Conservation (phyloP, 345 rosid species). For the Toxicodendron radicans region DNA sequence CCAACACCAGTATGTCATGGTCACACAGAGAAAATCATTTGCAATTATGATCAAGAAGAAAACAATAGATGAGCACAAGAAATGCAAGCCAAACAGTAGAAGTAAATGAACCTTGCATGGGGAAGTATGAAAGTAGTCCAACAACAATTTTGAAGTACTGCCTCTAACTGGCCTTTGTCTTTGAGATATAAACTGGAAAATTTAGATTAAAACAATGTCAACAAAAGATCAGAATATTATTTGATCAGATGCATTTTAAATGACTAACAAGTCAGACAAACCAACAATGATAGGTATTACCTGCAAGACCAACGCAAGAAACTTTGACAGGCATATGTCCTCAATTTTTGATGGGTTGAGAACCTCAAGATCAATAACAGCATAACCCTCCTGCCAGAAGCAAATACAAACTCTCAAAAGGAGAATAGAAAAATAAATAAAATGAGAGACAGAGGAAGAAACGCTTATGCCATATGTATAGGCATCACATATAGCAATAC, state of each 20-base stretch:
- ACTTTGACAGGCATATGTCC: constrained; percentile 70
- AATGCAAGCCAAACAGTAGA: constrained; percentile 3
- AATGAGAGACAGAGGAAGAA: constrained; percentile 9
- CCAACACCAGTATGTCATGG: neutral
- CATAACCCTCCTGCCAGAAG: constrained; percentile 68
- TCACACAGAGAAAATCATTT: neutral
- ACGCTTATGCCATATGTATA: neutral
- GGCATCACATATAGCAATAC: constrained; percentile 1
- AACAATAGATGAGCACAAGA: constrained; percentile 15
- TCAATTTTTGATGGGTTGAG: constrained; percentile 54
- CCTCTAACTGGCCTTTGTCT: constrained; percentile 84
- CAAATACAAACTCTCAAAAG: neutral
- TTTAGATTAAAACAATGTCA: constrained; percentile 23
- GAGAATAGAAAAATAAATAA: no score
- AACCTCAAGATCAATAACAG: constrained; percentile 59
- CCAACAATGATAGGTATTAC: constrained; percentile 33
- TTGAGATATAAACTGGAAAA: constrained; percentile 77
- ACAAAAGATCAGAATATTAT: constrained; percentile 11
- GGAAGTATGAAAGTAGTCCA: constrained; percentile 55
- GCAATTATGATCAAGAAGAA: constrained; percentile 8
- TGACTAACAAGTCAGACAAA: constrained; percentile 17
- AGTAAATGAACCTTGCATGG: constrained; percentile 73
- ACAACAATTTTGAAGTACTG: constrained; percentile 64
- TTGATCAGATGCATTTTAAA: neutral
- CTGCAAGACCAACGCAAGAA: constrained; percentile 64